Conservation (phyloP, 2,329 filamentous ascomycete genomes). For the Fusarium mexicanum region DNA sequence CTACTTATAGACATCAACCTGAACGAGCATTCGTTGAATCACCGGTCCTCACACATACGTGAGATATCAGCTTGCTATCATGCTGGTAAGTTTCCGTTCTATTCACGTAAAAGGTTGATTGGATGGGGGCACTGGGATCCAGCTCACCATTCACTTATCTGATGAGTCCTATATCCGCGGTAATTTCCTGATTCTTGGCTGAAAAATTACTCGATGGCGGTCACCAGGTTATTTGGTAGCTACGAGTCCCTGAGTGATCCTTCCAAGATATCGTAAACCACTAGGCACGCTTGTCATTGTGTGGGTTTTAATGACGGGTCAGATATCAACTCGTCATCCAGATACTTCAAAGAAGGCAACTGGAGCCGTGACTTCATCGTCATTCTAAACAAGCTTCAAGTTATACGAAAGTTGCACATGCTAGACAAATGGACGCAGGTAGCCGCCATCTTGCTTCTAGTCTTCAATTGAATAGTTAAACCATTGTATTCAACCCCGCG, state of each 20-base stretch:
- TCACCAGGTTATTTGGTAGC: neutral
- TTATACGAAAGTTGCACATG: neutral
- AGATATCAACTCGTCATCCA: neutral
- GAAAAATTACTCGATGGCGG: slow-evolving; percentile 3
- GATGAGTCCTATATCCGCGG: neutral
- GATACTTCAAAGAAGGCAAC: slow-evolving; percentile 1
- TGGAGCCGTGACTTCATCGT: slow-evolving; percentile 13
- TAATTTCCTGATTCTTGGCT: neutral
- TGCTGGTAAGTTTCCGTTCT: neutral
- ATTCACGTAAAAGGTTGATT: neutral
- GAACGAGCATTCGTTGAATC: neutral
- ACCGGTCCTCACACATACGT: neutral
- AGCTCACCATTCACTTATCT: neutral
- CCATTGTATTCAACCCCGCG: neutral
- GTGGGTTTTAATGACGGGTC: neutral
- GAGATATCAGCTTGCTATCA: neutral
- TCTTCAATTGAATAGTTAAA: neutral
- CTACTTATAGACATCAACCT: neutral
- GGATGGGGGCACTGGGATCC: neutral
- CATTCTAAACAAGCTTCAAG: neutral
- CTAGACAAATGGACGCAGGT: neutral
- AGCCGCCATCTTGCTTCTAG: neutral
- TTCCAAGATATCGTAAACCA: neutral
- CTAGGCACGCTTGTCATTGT: neutral
- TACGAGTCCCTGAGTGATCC: neutral